These are phyloP conservation scores for Lepidium aucheri DNA, from an alignment of 345 rosid species.

Conservation along the genomic window DNA sequence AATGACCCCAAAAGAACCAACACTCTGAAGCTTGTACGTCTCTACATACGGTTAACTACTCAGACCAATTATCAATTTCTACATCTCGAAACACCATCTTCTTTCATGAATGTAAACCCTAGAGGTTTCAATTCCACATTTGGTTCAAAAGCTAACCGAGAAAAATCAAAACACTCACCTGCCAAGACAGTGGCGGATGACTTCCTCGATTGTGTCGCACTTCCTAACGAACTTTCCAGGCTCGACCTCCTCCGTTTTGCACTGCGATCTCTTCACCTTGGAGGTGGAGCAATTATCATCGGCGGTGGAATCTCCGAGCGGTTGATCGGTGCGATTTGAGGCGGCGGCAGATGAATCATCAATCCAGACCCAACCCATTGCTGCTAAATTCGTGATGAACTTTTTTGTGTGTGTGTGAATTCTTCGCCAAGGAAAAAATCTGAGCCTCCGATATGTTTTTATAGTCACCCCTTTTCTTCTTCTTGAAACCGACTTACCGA, in stretches of 20 bases:
- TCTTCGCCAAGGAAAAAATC: not conserved
- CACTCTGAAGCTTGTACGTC: not conserved
- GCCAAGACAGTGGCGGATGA: constrained; percentile 66
- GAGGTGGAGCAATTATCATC: constrained; percentile 49
- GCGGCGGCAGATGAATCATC: constrained; percentile 30
- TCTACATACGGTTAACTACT: not conserved
- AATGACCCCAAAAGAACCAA: not conserved
- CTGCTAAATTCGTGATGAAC: not conserved
- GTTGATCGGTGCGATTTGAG: constrained; percentile 2
- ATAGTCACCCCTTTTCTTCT: not conserved
- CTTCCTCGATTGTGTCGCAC: constrained; percentile 81
- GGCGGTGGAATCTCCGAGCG: constrained; percentile 4
- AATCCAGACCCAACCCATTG: constrained; percentile 68
- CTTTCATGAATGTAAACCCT: not conserved
- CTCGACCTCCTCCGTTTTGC: constrained; percentile 89
- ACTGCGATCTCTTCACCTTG: constrained; percentile 55
- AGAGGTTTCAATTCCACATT: not conserved
- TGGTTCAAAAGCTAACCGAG: not conserved
- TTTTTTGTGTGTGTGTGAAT: not conserved
- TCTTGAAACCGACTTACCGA: constrained; percentile 8
- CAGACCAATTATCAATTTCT: not conserved
- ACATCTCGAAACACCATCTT: not conserved
- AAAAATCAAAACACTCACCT: constrained; percentile 32
- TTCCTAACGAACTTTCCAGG: constrained; percentile 72
- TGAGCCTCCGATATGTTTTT: not conserved